Conservation (phyloP, 2,329 filamentous ascomycete genomes). For the Colletotrichum viniferum region DNA sequence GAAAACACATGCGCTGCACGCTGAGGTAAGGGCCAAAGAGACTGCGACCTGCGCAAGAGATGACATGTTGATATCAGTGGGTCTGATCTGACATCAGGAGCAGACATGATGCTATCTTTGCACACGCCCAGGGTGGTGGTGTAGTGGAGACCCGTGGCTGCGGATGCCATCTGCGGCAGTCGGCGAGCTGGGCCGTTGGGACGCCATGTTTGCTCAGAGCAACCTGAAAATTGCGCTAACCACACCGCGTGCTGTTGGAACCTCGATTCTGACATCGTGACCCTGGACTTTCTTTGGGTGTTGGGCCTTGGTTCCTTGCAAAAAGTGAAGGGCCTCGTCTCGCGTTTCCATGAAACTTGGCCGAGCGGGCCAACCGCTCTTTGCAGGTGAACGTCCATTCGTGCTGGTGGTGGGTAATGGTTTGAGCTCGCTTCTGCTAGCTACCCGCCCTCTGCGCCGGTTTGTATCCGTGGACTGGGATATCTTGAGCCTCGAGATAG, state of each 20-base stretch:
- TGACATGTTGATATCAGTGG: slow-evolving; percentile 21
- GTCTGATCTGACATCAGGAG: slow-evolving; percentile 17
- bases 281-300: neutral
- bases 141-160: slow-evolving; percentile 3
- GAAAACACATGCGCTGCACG: neutral
- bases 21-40: neutral
- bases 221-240: neutral
- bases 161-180: slow-evolving; percentile 17
- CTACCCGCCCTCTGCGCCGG: slow-evolving; percentile 2
- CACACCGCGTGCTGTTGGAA: neutral
- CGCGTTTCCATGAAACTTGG: neutral
- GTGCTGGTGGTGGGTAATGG: neutral
- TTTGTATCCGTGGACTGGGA: neutral
- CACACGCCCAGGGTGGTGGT: slow-evolving; percentile 1
- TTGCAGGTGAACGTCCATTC: neutral
- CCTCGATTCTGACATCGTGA: neutral
- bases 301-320: slow-evolving; percentile 1
- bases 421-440: slow-evolving; percentile 13
- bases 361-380: slow-evolving; percentile 5
- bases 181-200: slow-evolving; percentile 13
- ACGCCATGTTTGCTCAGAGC: neutral
- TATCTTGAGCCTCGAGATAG: neutral
- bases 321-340: neutral
- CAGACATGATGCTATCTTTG: slow-evolving; percentile 14
- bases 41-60: neutral